phyloP scores from a whole-genome alignment of 768 basidiomycete genomes.

The Naganishia friedmannii region DNA sequence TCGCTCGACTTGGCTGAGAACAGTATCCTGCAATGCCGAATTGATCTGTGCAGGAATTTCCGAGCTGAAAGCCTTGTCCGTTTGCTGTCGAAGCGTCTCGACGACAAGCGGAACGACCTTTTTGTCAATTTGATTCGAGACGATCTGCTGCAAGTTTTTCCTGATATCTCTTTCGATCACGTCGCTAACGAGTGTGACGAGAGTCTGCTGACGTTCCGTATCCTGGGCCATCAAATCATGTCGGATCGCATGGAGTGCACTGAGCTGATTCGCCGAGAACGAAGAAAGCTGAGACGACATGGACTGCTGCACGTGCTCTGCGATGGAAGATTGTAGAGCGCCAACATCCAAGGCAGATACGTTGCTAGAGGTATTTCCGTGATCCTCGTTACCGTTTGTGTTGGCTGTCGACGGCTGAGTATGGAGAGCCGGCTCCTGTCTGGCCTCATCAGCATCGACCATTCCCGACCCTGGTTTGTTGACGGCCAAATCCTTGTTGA shows the following conservation, averaged over 20 bases:
- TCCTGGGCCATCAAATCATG: conserved; percentile 9
- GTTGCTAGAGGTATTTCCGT: background rate
- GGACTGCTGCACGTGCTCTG: background rate
- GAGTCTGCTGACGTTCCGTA: conserved; percentile 22
- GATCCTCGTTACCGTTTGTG: background rate
- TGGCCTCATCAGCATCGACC: conserved; percentile 6
- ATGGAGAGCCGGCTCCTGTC: conserved; percentile 2
- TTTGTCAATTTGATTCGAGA: conserved; percentile 7
- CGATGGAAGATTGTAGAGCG: conserved; percentile 1
- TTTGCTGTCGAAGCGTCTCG: conserved; percentile 11
- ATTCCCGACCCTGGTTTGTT: conserved; percentile 22
- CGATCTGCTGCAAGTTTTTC: conserved; percentile 6
- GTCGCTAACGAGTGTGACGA: conserved; percentile 1
- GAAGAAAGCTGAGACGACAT: conserved; percentile 7
- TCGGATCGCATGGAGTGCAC: conserved; percentile 5
- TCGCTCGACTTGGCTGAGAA: conserved; percentile 28
- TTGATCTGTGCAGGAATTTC: conserved; percentile 17
- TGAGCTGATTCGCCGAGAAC: background rate
- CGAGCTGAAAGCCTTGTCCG: conserved; percentile 17
- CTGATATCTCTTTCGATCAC: conserved; percentile 15
- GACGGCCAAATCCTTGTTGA: conserved; percentile 8
- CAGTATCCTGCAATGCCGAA: conserved; percentile 23
- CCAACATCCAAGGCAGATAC: background rate
- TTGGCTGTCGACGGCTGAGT: conserved; percentile 12
- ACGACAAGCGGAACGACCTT: conserved; percentile 9